phyloP scores from a whole-genome alignment of 495 filamentous ascomycete genomes.

The Alectoria sarmentosa region DNA sequence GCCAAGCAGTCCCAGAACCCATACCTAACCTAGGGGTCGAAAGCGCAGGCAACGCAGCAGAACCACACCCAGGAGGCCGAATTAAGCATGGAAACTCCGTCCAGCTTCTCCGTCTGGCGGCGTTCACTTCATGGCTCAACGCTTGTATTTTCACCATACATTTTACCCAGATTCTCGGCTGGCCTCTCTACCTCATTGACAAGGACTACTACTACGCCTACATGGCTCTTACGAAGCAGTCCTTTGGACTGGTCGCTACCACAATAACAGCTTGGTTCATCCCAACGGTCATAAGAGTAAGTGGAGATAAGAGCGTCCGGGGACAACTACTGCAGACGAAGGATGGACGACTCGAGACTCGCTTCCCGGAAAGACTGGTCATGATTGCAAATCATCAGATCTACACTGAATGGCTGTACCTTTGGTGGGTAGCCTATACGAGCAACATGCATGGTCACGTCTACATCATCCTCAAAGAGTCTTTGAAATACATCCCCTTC shows the following conservation, averaged over 20 bases:
- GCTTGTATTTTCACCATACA: constrained; percentile 47
- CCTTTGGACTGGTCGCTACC: constrained; percentile 52
- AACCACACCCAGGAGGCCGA: constrained; percentile 55
- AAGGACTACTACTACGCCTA: constrained; percentile 54
- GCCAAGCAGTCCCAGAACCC: constrained; percentile 20
- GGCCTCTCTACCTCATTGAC: constrained; percentile 53
- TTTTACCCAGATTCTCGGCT: constrained; percentile 48
- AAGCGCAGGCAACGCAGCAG: constrained; percentile 28
- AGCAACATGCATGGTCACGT: constrained; percentile 59
- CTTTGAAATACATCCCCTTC: constrained; percentile 56
- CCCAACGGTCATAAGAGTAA: constrained; percentile 53
- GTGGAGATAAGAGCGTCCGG: constrained; percentile 52
- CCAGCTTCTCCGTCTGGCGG: constrained; percentile 57
- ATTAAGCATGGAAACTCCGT: constrained; percentile 60
- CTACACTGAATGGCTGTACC: constrained; percentile 66
- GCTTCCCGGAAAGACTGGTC: constrained; percentile 55
- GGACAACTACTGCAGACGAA: constrained; percentile 48
- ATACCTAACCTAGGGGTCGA: constrained; percentile 26
- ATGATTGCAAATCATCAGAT: constrained; percentile 64
- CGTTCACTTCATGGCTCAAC: constrained; percentile 59
- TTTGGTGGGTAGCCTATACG: constrained; percentile 65
- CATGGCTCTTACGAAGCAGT: constrained; percentile 60
- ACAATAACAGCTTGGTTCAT: constrained; percentile 56
- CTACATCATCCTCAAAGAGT: constrained; percentile 65
- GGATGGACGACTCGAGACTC: constrained; percentile 48